phyloP scores from a whole-genome alignment of 2,329 filamentous ascomycete species.

The Sclerotinia nivalis region DNA sequence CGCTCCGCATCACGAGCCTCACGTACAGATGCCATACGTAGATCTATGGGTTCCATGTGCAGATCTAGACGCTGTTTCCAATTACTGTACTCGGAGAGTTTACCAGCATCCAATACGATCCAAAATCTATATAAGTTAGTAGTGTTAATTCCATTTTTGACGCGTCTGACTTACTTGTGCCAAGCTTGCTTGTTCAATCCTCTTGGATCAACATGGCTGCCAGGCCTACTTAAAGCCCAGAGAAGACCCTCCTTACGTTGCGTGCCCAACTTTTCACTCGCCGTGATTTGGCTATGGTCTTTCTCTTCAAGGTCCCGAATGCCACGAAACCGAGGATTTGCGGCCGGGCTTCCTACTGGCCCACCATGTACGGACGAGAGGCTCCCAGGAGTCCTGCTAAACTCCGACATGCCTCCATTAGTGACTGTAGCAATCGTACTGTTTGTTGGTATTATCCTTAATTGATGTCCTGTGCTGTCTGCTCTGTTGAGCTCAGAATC shows the following conservation, averaged over 20 bases:
- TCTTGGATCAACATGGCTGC: slow-evolving; percentile 92
- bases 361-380: slow-evolving; percentile 45
- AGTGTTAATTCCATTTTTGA: not conserved
- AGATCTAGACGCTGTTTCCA: slow-evolving; percentile 98
- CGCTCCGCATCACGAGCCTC: slow-evolving; percentile 94
- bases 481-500: slow-evolving; percentile 72
- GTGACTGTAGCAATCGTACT: slow-evolving; percentile 41
- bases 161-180: slow-evolving; percentile 76
- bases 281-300: slow-evolving; percentile 55
- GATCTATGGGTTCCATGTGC: slow-evolving; percentile 96
- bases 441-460: slow-evolving; percentile 54
- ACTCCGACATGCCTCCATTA: slow-evolving; percentile 34
- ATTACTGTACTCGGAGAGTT: slow-evolving; percentile 96
- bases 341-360: slow-evolving; percentile 51
- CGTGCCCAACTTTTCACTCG: slow-evolving; percentile 59
- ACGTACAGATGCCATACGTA: slow-evolving; percentile 93
- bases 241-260: slow-evolving; percentile 91
- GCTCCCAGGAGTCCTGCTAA: slow-evolving; percentile 58
- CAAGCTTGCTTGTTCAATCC: slow-evolving; percentile 96
- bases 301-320: slow-evolving; percentile 90
- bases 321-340: slow-evolving; percentile 74
- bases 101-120: slow-evolving; percentile 96
- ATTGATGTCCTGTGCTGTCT: slow-evolving; percentile 62
- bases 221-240: slow-evolving; percentile 91
- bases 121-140: slow-evolving; percentile 69